Percentiles rank a stretch among this genome's conserved stretches.
Conservation (phyloP, 2,329 filamentous ascomycete species). For the Dactylonectria macrodidyma region DNA sequence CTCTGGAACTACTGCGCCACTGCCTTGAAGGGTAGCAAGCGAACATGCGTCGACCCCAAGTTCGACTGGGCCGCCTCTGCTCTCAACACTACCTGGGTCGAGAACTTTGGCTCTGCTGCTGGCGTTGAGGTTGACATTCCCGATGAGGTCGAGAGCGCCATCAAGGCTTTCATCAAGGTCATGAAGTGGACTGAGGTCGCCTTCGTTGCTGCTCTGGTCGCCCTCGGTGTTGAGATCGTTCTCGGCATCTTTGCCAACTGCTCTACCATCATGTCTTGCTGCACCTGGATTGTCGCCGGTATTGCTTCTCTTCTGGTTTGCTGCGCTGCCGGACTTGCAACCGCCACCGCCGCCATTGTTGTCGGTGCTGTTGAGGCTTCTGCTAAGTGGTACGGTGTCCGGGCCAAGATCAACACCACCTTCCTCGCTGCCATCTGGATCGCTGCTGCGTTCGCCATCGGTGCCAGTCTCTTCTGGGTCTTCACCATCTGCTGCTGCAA, state of each 20-base stretch:
- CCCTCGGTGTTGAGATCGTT: constrained; percentile 80
- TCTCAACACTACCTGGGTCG: constrained; percentile 73
- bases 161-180: constrained; percentile 82
- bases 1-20: constrained; percentile 91
- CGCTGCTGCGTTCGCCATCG: constrained; percentile 82
- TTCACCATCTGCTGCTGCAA: constrained; percentile 88
- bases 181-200: constrained; percentile 87
- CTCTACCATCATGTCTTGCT: constrained; percentile 84
- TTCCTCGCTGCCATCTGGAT: constrained; percentile 86
- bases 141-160: constrained; percentile 73
- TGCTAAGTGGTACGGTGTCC: constrained; percentile 80
- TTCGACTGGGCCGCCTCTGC: constrained; percentile 84
- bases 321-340: constrained; percentile 80
- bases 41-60: constrained; percentile 78
- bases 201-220: constrained; percentile 81
- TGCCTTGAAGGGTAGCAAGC: constrained; percentile 62
- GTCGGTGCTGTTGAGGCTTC: constrained; percentile 67
- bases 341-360: constrained; percentile 80
- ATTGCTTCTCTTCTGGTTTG: constrained; percentile 70
- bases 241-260: constrained; percentile 88
- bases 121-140: constrained; percentile 76
- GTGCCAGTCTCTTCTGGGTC: constrained; percentile 89
- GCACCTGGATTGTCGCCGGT: constrained; percentile 83
- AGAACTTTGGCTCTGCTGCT: constrained; percentile 64
- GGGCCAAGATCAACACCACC: constrained; percentile 74